Evolutionary conservation across 129 eudicot genomes (phyloP).

Genomic region (Artemisia tridentata): DNA sequence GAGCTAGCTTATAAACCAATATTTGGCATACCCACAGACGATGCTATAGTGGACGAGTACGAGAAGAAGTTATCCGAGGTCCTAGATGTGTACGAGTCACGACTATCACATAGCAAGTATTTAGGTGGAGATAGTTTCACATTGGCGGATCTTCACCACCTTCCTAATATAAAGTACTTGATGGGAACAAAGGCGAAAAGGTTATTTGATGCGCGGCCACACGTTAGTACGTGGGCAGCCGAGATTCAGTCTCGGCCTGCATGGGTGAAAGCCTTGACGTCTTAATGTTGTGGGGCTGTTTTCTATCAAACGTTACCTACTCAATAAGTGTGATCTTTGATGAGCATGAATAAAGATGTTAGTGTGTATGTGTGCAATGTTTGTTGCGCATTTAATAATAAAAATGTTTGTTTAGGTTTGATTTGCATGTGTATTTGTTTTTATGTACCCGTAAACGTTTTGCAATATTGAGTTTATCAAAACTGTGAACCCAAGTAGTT

Average conservation of each 20-base stretch:
- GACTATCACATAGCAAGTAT: conserved; percentile 45
- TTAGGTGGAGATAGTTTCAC: conserved; percentile 51
- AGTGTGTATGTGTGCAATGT: background rate
- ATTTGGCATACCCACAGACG: conserved; percentile 20
- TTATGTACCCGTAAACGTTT: too few relatives aligned
- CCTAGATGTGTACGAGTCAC: conserved; percentile 49
- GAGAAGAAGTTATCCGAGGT: conserved; percentile 37
- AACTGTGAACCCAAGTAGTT: too few relatives aligned
- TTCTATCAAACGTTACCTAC: background rate
- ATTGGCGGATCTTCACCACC: conserved; percentile 55
- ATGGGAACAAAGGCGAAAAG: conserved; percentile 31
- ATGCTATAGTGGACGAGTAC: conserved; percentile 24
- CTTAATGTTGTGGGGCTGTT: background rate
- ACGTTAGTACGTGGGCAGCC: conserved; percentile 31
- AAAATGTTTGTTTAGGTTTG: too few relatives aligned
- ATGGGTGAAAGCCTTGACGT: conserved; percentile 17
- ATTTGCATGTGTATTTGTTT: too few relatives aligned
- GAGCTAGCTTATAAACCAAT: conserved; percentile 24
- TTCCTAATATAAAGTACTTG: conserved; percentile 22
- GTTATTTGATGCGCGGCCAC: conserved; percentile 30
- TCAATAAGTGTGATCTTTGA: background rate
- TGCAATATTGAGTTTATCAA: too few relatives aligned
- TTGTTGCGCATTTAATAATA: too few relatives aligned
- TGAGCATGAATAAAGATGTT: background rate
- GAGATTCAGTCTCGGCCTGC: conserved; percentile 28